phyloP scores from a whole-genome alignment of 2,329 filamentous ascomycete genomes.

The Clarireedia monteithiana region DNA sequence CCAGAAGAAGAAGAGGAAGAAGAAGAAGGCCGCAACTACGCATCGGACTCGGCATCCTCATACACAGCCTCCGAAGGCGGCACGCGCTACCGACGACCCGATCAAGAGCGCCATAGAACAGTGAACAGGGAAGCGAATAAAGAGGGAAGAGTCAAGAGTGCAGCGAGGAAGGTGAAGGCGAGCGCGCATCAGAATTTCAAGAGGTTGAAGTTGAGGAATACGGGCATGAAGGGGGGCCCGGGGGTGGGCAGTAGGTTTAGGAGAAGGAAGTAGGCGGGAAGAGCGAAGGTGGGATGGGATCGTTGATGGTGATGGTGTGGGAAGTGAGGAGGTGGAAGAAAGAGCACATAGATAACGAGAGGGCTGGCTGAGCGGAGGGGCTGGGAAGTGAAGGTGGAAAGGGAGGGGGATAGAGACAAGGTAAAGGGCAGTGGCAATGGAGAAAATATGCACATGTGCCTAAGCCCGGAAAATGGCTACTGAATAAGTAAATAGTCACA shows the following conservation, averaged over 20 bases:
- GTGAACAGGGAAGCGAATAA: conserved; percentile 26
- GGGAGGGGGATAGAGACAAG: too few species aligned
- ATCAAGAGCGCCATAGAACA: conserved; percentile 22
- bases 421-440: too few species aligned
- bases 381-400: too few species aligned
- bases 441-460: too few species aligned
- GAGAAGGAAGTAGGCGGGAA: conserved; percentile 33
- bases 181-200: conserved; percentile 58
- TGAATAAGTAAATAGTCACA: too few species aligned
- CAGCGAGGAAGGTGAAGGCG: conserved; percentile 53
- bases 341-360: neutral
- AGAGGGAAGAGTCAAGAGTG: conserved; percentile 41
- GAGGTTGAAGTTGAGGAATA: conserved; percentile 54
- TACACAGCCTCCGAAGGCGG: conserved; percentile 30
- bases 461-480: too few species aligned
- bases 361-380: neutral
- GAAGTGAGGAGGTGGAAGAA: neutral
- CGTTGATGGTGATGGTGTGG: neutral
- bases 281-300: neutral
- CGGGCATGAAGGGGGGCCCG: conserved; percentile 54
- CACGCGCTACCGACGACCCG: conserved; percentile 27
- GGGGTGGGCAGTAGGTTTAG: conserved; percentile 48
- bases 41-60: conserved; percentile 25
- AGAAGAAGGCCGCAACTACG: conserved; percentile 25
- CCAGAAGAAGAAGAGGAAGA: neutral